Percentiles rank a stretch among this genome's conserved stretches.
Evolutionary conservation across 192 early-diverging fungal species (phyloP).

Genomic region (Phlyctochytrium planicorne): DNA sequence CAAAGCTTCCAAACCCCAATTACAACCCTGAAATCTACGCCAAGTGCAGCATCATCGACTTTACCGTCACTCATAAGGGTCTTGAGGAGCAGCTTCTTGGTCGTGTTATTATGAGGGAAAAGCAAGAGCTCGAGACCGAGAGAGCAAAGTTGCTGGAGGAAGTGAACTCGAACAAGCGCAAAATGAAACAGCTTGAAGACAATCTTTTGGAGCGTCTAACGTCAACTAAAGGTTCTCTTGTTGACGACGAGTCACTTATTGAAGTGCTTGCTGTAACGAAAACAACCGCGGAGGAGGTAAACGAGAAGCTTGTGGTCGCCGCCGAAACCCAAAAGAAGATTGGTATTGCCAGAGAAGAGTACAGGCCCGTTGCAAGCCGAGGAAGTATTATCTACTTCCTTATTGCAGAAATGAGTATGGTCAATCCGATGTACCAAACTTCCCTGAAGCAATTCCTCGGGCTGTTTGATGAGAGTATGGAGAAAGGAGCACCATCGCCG

Average conservation of each 20-base stretch:
- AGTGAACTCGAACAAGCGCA: slow-evolving; percentile 64
- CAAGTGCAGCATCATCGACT: slow-evolving; percentile 65
- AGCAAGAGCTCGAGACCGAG: slow-evolving; percentile 68
- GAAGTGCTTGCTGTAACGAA: slow-evolving; percentile 65
- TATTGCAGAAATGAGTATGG: slow-evolving; percentile 70
- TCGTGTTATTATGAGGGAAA: slow-evolving; percentile 65
- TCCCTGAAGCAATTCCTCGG: slow-evolving; percentile 66
- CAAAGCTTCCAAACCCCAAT: slow-evolving; percentile 65
- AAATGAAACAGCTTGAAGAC: slow-evolving; percentile 71
- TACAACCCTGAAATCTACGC: slow-evolving; percentile 68
- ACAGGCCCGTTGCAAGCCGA: slow-evolving; percentile 59
- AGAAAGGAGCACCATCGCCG: slow-evolving; percentile 59
- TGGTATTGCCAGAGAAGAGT: slow-evolving; percentile 62
- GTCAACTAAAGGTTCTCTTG: slow-evolving; percentile 64
- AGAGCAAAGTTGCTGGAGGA: slow-evolving; percentile 64
- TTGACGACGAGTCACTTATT: slow-evolving; percentile 68
- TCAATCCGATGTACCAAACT: slow-evolving; percentile 68
- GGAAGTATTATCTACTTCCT: slow-evolving; percentile 67
- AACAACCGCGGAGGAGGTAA: slow-evolving; percentile 64
- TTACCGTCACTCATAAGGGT: slow-evolving; percentile 63
- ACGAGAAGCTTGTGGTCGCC: slow-evolving; percentile 62
- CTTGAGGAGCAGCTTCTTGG: slow-evolving; percentile 65
- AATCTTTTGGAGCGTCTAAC: slow-evolving; percentile 62
- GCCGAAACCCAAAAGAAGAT: slow-evolving; percentile 71
- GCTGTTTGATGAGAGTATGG: slow-evolving; percentile 68